Evolutionary conservation across 2,329 filamentous ascomycete genomes (phyloP).

Genomic region (Apiospora rasikravindrae): DNA sequence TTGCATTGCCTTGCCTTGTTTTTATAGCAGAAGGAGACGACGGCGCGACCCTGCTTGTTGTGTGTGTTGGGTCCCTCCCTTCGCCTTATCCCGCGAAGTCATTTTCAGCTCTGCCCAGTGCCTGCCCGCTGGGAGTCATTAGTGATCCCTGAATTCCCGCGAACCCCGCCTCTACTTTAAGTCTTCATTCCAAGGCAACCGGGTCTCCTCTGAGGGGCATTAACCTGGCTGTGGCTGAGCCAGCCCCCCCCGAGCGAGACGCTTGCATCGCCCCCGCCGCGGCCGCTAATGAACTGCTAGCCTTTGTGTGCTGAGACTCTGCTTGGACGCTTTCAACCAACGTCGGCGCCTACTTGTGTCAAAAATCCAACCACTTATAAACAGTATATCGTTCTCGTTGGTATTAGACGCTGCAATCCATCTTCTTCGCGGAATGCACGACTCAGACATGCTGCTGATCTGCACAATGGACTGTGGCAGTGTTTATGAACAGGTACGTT

Average conservation of each 20-base stretch:
- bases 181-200: neutral
- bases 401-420: neutral
- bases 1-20: neutral
- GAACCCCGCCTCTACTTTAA: neutral
- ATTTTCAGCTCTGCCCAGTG: neutral
- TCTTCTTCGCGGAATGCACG: neutral
- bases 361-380: neutral
- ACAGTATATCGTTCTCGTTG: neutral
- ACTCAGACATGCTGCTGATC: neutral
- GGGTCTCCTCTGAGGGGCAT: neutral
- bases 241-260: neutral
- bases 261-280: neutral
- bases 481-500: neutral
- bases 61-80: neutral
- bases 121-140: neutral
- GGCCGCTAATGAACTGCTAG: neutral
- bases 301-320: neutral
- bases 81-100: neutral
- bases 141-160: neutral
- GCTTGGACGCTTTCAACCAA: neutral
- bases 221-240: constrained; percentile 13
- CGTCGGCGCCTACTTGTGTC: neutral
- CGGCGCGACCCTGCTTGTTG: neutral
- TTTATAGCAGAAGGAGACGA: neutral
- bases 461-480: neutral